Evolutionary conservation across 345 rosid genomes (phyloP).

Genomic region (Leavenworthia alabamica): DNA sequence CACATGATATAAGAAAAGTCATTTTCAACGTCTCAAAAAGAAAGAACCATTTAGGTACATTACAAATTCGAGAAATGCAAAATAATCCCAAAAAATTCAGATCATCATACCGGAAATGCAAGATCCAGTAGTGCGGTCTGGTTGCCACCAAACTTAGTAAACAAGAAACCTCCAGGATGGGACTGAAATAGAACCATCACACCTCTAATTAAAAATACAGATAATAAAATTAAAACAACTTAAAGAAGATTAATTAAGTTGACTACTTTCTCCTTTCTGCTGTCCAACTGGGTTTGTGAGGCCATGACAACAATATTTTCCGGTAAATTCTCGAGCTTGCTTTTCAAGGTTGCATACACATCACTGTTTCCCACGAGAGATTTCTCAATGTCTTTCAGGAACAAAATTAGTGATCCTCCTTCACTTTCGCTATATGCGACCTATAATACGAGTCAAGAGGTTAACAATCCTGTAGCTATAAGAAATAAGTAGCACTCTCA

Average conservation of each 20-base stretch:
- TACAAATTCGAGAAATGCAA: neutral
- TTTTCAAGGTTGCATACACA: constrained; percentile 51
- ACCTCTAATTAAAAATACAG: constrained; percentile 1
- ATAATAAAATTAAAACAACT: neutral
- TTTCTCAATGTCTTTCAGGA: constrained; percentile 90
- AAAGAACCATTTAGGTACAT: neutral
- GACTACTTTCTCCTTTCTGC: constrained; percentile 87
- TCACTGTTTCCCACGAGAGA: constrained; percentile 70
- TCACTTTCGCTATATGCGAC: constrained; percentile 68
- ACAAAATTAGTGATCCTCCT: constrained; percentile 62
- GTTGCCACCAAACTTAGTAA: constrained; percentile 91
- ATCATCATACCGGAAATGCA: constrained; percentile 72
- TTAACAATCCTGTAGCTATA: constrained; percentile 11
- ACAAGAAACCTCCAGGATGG: constrained; percentile 84
- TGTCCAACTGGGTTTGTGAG: constrained; percentile 83
- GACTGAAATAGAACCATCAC: constrained; percentile 46
- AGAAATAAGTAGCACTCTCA: constrained; percentile 3
- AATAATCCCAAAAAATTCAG: neutral
- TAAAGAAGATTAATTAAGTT: neutral
- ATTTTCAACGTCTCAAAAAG: constrained; percentile 5
- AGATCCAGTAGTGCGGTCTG: constrained; percentile 88
- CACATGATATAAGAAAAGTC: constrained; percentile 8
- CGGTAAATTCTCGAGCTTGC: constrained; percentile 76
- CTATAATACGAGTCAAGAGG: constrained; percentile 33
- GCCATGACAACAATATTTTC: constrained; percentile 77